Percentiles rank a stretch among this genome's conserved stretches.
Evolutionary conservation across 2,329 filamentous ascomycete genomes (phyloP).

Genomic region (Fusarium cicatricum): DNA sequence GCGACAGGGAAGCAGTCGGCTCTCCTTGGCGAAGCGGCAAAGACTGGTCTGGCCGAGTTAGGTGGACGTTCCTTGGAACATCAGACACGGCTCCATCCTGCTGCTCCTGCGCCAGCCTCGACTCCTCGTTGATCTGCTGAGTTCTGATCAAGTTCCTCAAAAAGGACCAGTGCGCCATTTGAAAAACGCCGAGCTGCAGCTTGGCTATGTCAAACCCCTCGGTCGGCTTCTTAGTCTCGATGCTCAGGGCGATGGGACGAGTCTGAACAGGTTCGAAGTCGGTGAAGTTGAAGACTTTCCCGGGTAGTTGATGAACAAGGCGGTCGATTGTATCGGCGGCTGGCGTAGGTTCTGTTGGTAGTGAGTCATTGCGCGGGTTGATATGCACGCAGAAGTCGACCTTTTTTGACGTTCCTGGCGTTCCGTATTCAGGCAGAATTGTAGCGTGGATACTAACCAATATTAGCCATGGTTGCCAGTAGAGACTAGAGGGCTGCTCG

Average conservation of each 20-base stretch:
- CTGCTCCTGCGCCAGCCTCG: background rate
- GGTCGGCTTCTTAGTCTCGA: background rate
- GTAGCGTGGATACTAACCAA: background rate
- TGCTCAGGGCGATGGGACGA: slow-evolving; percentile 4
- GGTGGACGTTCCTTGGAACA: background rate
- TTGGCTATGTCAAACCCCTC: background rate
- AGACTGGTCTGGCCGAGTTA: background rate
- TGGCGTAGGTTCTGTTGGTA: background rate
- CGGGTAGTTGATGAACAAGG: background rate
- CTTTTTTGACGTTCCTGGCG: background rate
- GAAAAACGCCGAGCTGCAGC: background rate
- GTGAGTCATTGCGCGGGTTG: background rate
- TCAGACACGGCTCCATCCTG: background rate
- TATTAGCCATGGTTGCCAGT: background rate
- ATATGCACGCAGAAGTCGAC: background rate
- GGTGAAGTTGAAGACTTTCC: background rate
- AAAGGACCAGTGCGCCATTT: background rate
- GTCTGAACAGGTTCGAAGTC: background rate
- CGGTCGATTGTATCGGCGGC: background rate
- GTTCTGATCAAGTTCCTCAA: background rate
- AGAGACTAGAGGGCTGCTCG: background rate
- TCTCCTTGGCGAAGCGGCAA: background rate
- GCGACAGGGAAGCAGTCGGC: background rate
- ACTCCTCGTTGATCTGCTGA: background rate
- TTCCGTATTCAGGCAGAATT: background rate